Evolutionary conservation across 1,284 basidiomycete genomes (phyloP), one percentile per base, ranked within the genome.

Genomic region (Boletellus deceptivus): DNA sequence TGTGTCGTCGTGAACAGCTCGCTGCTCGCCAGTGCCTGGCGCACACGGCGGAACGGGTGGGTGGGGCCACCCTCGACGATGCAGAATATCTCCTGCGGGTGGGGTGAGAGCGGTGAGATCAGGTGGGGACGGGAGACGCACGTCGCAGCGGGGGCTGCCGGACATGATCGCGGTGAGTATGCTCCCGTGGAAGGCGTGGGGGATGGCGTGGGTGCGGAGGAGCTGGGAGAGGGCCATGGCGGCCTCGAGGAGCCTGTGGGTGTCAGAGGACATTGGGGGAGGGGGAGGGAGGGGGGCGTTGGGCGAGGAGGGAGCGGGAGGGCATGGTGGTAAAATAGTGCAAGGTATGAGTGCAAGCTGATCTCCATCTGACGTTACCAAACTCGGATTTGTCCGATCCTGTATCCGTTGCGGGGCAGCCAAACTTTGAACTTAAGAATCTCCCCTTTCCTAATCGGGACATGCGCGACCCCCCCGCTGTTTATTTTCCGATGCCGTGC

Each of bases 11-110:
- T 70, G 52, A 79, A 66, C 46, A 73, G 66, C 38, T 72, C 64
- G 63, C 67, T 72, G 50, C 69, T 70, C 44, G 72, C 66, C 50
- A 80, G 61, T 16, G 80, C 80, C 50, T 80, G 74, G 27, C 79
- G 75, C 40, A 82, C 80, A 49, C 75, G 73, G 52, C 77, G 74
- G 59, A 82, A 83, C 1, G 78, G 79, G 53, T 80, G 77, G 4
- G 70, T 60, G 10, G 68, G 43, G 17, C 77, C 75, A 34, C 78
- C 78, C 61, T 82, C 78, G 49, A 80, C 80, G 57, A 82, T 76
- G 63, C 80, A 82, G 42, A 68, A 75, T 33, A 82, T 75, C 61
- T 82, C 80, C 80, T 83, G 61, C 8, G 33, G 47, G 13, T 34
- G 17, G 27, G 17, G 14, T 56, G 52, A 53, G 54, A 41, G 44